Conservation (phyloP, 805 yeast species). For the Schwanniomyces sp. region DNA sequence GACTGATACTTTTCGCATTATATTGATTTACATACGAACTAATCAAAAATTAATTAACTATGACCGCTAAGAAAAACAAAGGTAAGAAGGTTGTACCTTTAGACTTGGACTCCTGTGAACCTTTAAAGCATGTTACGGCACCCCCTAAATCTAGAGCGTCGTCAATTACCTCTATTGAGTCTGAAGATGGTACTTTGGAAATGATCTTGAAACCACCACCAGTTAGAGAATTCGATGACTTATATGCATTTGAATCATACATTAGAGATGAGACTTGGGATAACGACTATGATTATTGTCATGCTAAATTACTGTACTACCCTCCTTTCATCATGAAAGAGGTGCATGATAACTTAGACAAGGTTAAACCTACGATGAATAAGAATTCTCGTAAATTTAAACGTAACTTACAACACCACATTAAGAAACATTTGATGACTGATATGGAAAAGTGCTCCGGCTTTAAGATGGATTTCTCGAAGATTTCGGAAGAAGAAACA, state of each 20-base stretch:
- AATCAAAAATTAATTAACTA: constrained; percentile 8
- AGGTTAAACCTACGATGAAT: constrained; percentile 69
- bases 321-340: constrained; percentile 74
- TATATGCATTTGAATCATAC: constrained; percentile 60
- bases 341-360: constrained; percentile 67
- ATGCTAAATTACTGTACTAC: constrained; percentile 63
- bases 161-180: constrained; percentile 40
- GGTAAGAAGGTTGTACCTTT: constrained; percentile 21
- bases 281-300: constrained; percentile 67
- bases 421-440: constrained; percentile 65
- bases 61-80: constrained; percentile 31
- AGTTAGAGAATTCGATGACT: constrained; percentile 56
- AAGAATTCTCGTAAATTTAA: constrained; percentile 70
- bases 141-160: constrained; percentile 38
- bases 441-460: constrained; percentile 68
- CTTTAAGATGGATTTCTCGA: constrained; percentile 51
- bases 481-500: constrained; percentile 46
- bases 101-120: constrained; percentile 39
- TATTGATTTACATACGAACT: background rate
- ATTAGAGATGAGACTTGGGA: constrained; percentile 75
- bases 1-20: background rate
- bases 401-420: constrained; percentile 73
- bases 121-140: constrained; percentile 36
- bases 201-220: constrained; percentile 40
- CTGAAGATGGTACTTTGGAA: constrained; percentile 26